Base-by-base conservation (phyloP, 257 asterid species). In the Fraxinus cuspidata region DNA sequence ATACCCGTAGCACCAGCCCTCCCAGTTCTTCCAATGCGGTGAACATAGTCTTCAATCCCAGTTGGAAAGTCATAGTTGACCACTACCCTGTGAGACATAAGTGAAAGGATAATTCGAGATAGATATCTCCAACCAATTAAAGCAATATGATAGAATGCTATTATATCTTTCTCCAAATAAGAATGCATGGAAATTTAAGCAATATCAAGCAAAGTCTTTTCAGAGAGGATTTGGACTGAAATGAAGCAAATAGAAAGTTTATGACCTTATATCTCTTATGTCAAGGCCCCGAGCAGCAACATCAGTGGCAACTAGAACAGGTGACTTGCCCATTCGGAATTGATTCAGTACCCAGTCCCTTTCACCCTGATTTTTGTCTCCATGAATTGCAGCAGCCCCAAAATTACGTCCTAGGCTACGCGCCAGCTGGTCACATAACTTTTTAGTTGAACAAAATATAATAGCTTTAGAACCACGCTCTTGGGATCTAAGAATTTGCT, bases 211-310 rank as follows among this genome's bases (percentile, higher is more conserved):
- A 65, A 67, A 53, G 15, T 12, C 64, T 70, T 56, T 21, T 28
- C 70, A 6, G 25, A 47, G 40, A 37, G 19, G 6, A 29, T 72
- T 44, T 56, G 31, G 11, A 69, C 40, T 49, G 21, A 60, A 64
- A 69, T 12, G 73, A 68, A 37, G 58, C 1, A 78, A 58, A 69
- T 37, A 56, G 51, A 29, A 76, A 71, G 72, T 31, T 78, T 7
- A 76, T 77, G 69, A 92, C 97, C 97, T 92, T 81, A 94, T 88
- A 84, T 94, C 97, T 78, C 93, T 85, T 77, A 94, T 85, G 71
- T 94, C 99, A 75, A 94, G 97, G 78, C 99, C 99, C 68, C 99
- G 89, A 51, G 99, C 99, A 78, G 99, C 99, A 83, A 94, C 99
- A 87, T 94, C 99, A 71, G 97, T 94, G 77, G 97, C 99, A 77